Evolutionary conservation across 2,329 filamentous ascomycete species (phyloP).

Genomic region (Cyclaneusma minus): DNA sequence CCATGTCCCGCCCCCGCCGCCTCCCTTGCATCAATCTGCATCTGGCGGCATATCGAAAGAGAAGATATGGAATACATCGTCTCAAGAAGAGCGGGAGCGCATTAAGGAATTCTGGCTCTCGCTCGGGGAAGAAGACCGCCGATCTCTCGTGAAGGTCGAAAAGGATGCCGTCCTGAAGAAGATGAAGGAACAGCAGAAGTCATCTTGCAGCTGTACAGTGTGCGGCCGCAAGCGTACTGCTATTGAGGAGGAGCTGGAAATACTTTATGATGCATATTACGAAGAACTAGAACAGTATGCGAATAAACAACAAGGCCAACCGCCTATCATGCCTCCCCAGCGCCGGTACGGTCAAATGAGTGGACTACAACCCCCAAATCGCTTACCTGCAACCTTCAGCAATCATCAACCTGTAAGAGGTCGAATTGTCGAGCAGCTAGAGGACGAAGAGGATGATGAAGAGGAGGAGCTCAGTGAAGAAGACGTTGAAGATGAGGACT

Average conservation of each 20-base stretch:
- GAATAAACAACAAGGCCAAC: conserved; percentile 62
- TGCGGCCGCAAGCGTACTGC: conserved; percentile 92
- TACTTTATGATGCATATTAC: conserved; percentile 96
- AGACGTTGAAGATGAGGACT: conserved; percentile 47
- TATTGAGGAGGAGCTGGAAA: conserved; percentile 95
- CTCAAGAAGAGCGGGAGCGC: conserved; percentile 83
- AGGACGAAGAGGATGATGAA: conserved; percentile 25
- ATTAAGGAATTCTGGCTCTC: conserved; percentile 99
- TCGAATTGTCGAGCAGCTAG: conserved; percentile 54
- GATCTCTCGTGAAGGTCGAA: conserved; percentile 91
- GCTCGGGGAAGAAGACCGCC: conserved; percentile 83
- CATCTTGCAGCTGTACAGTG: conserved; percentile 95
- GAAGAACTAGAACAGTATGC: conserved; percentile 96
- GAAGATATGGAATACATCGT: conserved; percentile 96
- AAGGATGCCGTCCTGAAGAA: conserved; percentile 96
- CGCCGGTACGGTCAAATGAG: conserved; percentile 43
- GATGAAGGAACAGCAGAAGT: conserved; percentile 99
- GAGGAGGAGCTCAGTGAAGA: conserved; percentile 28
- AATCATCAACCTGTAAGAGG: conserved; percentile 58
- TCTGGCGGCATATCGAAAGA: conserved; percentile 34
- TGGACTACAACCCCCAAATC: conserved; percentile 40
- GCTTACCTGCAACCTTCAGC: conserved; percentile 39
- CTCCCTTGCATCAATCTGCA: conserved; percentile 24
- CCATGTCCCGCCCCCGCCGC: conserved; percentile 20
- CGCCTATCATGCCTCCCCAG: conserved; percentile 52